These are phyloP conservation scores for Aspergillus sp. DNA, from an alignment of 2,329 filamentous ascomycete genomes.

Conservation along the genomic window DNA sequence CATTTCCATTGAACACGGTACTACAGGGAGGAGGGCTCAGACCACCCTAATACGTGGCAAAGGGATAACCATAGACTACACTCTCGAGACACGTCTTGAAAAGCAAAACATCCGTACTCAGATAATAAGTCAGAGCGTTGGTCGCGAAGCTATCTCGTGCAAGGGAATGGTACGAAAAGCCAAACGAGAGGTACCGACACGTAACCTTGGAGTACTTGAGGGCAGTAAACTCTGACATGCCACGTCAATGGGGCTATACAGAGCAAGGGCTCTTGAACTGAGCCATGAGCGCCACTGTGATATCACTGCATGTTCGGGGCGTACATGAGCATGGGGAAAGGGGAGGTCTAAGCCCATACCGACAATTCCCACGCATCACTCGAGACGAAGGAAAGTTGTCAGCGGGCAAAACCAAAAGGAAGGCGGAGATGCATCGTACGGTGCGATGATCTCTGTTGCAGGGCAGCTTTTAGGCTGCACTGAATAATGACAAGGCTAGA, in stretches of 20 bases:
- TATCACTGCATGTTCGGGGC: slow-evolving; percentile 17
- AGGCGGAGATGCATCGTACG: not conserved
- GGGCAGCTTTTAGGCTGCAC: not conserved
- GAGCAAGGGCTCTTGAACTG: not conserved
- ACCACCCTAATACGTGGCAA: not conserved
- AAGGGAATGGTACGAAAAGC: not conserved
- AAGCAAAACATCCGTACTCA: not conserved
- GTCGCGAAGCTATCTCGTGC: slow-evolving; percentile 1
- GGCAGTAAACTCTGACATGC: slow-evolving; percentile 6
- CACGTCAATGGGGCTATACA: slow-evolving; percentile 19
- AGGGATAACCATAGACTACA: not conserved
- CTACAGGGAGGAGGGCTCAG: not conserved
- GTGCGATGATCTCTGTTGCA: slow-evolving; percentile 1
- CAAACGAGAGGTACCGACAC: not conserved
- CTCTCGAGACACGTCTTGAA: not conserved
- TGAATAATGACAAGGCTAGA: not conserved
- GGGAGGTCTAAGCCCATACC: slow-evolving; percentile 1
- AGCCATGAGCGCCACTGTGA: slow-evolving; percentile 14
- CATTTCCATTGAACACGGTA: not conserved
- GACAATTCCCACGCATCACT: slow-evolving; percentile 2
- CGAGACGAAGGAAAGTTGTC: slow-evolving; percentile 1
- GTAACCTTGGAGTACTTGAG: not conserved
- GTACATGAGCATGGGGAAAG: not conserved
- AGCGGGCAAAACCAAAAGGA: not conserved
- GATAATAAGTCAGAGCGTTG: not conserved